Evolutionary conservation across 768 basidiomycete species (phyloP).

Genomic region (Russula sp.): DNA sequence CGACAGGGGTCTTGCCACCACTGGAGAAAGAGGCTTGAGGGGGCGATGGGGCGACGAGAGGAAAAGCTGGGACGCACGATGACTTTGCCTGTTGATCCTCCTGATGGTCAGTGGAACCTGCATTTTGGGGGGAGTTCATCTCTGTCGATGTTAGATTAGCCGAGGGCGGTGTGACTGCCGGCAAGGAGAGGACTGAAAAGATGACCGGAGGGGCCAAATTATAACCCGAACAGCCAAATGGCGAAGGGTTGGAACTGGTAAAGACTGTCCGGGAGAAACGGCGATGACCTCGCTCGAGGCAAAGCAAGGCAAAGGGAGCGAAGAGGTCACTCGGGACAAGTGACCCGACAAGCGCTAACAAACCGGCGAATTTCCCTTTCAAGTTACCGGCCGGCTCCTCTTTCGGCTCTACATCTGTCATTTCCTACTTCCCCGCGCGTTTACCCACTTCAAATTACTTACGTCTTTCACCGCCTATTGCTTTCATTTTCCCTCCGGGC

Average conservation of each 20-base stretch:
- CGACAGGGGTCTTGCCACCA: constrained; percentile 40
- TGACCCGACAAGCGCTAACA: constrained; percentile 8
- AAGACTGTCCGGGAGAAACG: not conserved
- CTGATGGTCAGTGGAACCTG: constrained; percentile 7
- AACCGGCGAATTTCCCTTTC: constrained; percentile 23
- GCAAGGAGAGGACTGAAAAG: not conserved
- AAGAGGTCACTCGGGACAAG: not conserved
- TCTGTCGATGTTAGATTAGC: not conserved
- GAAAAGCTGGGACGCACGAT: constrained; percentile 2
- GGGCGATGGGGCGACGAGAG: not conserved
- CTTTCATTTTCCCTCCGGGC: not conserved
- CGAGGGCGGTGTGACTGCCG: constrained; percentile 5
- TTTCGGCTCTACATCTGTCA: constrained; percentile 8
- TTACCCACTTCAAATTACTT: not conserved
- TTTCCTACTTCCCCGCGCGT: not conserved
- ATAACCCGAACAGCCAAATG: not conserved
- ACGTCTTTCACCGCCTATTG: not conserved
- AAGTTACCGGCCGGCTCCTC: constrained; percentile 21
- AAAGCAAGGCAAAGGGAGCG: not conserved
- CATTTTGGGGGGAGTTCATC: constrained; percentile 17
- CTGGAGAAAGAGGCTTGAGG: not conserved
- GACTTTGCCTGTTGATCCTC: constrained; percentile 23
- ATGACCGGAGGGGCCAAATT: not conserved
- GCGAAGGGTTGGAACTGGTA: not conserved
- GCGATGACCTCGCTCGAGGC: not conserved